Percentiles rank a stretch among this genome's conserved stretches.
These are phyloP conservation scores for Lecanicillium sp. DNA, from an alignment of 2,329 filamentous ascomycete genomes.

Conservation along the genomic window DNA sequence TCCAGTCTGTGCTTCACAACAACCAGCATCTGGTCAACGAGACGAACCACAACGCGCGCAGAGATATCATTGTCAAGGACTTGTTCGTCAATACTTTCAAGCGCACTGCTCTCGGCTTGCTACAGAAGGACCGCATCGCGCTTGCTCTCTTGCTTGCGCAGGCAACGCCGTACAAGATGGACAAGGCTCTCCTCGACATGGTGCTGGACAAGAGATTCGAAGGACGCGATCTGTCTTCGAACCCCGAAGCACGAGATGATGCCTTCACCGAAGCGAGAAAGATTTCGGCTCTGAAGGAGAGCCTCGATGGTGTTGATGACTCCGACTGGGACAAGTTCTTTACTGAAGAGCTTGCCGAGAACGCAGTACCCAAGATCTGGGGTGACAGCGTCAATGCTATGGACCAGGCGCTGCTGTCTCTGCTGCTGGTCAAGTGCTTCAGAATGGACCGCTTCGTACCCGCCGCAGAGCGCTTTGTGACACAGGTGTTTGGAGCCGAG, in stretches of 20 bases:
- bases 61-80: slow-evolving; percentile 85
- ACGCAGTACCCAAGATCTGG: slow-evolving; percentile 73
- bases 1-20: slow-evolving; percentile 80
- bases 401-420: slow-evolving; percentile 73
- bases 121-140: slow-evolving; percentile 92
- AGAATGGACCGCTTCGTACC: slow-evolving; percentile 94
- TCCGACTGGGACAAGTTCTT: slow-evolving; percentile 78
- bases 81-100: slow-evolving; percentile 89
- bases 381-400: slow-evolving; percentile 54
- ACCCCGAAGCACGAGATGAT: slow-evolving; percentile 57
- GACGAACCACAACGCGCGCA: slow-evolving; percentile 69
- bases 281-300: slow-evolving; percentile 66
- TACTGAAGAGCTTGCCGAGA: slow-evolving; percentile 78
- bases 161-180: slow-evolving; percentile 93
- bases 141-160: slow-evolving; percentile 93
- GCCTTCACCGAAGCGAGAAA: slow-evolving; percentile 63
- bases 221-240: slow-evolving; percentile 72
- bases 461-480: slow-evolving; percentile 83
- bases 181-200: slow-evolving; percentile 79
- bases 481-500: slow-evolving; percentile 73
- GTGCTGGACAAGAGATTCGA: slow-evolving; percentile 74
- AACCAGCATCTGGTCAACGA: slow-evolving; percentile 68
- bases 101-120: slow-evolving; percentile 83
- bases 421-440: slow-evolving; percentile 89
- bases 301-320: slow-evolving; percentile 55